A percentile compares a stretch with the other conserved stretches of the same genome.
phyloP scores from a whole-genome alignment of 192 early-diverging fungal genomes.

The Thamnidium elegans region DNA sequence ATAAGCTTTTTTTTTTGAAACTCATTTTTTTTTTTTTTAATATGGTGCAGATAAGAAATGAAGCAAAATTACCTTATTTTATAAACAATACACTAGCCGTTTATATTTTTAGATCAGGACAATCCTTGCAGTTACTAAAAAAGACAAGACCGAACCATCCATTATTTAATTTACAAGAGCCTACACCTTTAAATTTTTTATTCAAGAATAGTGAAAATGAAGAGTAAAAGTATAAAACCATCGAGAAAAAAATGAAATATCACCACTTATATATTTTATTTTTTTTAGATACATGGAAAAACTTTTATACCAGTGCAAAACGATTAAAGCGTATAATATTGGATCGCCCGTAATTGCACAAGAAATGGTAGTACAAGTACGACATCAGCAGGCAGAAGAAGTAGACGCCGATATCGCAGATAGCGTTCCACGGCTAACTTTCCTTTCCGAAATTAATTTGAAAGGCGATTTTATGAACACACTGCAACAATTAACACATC shows the following conservation, averaged over 20 bases:
- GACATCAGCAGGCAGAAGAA: no score
- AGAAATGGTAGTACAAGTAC: neutral
- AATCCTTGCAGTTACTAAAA: slow-evolving; percentile 38
- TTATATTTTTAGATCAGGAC: slow-evolving; percentile 39
- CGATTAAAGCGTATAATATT: slow-evolving; percentile 9
- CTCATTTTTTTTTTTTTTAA: no score
- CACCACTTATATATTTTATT: no score
- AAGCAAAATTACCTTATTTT: slow-evolving; percentile 22
- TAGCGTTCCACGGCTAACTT: neutral
- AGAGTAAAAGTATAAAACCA: slow-evolving; percentile 11
- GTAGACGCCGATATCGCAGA: no score
- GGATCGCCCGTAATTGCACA: neutral
- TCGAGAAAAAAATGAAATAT: neutral
- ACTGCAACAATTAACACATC: neutral
- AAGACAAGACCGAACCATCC: slow-evolving; percentile 34
- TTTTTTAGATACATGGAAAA: neutral
- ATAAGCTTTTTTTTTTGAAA: slow-evolving; percentile 1
- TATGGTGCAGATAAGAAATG: slow-evolving; percentile 12
- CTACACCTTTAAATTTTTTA: neutral
- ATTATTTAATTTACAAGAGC: slow-evolving; percentile 22
- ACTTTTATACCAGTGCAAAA: neutral
- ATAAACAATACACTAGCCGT: slow-evolving; percentile 27
- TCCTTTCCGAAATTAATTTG: slow-evolving; percentile 14
- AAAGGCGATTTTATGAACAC: slow-evolving; percentile 12
- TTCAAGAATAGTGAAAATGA: neutral